These are phyloP conservation scores for Aspergillus texensis DNA, from an alignment of 2,329 filamentous ascomycete species.

Conservation along the genomic window DNA sequence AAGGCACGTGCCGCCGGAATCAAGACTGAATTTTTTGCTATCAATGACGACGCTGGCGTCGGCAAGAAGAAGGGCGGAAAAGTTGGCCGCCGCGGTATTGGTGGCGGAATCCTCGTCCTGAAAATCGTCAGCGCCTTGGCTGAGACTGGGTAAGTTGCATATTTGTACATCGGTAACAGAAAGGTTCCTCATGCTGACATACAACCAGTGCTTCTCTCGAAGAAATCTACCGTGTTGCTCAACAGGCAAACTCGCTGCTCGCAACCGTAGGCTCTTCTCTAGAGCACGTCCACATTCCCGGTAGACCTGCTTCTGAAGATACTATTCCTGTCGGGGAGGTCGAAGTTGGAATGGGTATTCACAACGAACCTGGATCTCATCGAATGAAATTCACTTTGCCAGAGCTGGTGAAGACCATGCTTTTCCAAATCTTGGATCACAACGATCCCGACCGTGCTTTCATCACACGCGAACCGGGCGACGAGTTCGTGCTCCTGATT, in stretches of 20 bases:
- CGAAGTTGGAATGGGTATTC: slow-evolving; percentile 74
- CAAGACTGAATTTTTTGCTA: slow-evolving; percentile 83
- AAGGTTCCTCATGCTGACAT: background rate
- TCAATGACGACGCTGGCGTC: slow-evolving; percentile 90
- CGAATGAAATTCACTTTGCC: slow-evolving; percentile 53
- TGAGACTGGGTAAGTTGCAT: slow-evolving; percentile 60
- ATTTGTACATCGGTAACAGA: background rate
- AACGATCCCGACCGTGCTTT: slow-evolving; percentile 67
- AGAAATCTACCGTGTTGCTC: slow-evolving; percentile 73
- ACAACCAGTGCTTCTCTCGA: slow-evolving; percentile 56
- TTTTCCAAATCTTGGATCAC: slow-evolving; percentile 64
- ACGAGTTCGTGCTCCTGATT: slow-evolving; percentile 65
- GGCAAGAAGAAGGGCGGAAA: slow-evolving; percentile 82
- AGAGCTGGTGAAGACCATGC: slow-evolving; percentile 62
- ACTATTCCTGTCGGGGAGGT: slow-evolving; percentile 56
- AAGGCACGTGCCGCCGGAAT: slow-evolving; percentile 82
- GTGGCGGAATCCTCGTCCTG: slow-evolving; percentile 86
- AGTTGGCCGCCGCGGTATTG: slow-evolving; percentile 86
- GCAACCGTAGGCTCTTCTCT: slow-evolving; percentile 85
- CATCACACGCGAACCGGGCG: slow-evolving; percentile 57
- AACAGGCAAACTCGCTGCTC: slow-evolving; percentile 71
- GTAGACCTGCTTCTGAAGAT: slow-evolving; percentile 63
- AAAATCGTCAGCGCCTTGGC: slow-evolving; percentile 88
- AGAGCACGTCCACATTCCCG: slow-evolving; percentile 91
- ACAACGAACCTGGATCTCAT: slow-evolving; percentile 64